Conservation (phyloP, 257 asterid genomes). For the Gentiana straminea region DNA sequence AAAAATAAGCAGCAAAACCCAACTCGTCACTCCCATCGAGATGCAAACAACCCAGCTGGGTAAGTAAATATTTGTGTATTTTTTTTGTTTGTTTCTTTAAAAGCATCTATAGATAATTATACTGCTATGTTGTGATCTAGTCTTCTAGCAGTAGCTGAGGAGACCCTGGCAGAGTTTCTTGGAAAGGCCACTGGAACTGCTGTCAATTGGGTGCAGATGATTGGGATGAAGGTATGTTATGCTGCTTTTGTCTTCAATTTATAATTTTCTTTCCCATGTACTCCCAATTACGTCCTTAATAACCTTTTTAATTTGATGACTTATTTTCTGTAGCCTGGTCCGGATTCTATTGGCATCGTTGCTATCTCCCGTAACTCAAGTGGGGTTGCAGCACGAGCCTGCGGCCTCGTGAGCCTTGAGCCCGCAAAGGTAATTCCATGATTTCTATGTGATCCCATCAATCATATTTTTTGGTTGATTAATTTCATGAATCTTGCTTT, state of each 20-base stretch:
- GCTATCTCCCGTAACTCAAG: slow-evolving; percentile 95
- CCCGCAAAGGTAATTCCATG: slow-evolving; percentile 70
- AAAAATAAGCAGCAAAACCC: slow-evolving; percentile 85
- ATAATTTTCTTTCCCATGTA: no score
- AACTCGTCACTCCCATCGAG: slow-evolving; percentile 80
- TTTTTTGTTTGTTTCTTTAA: background rate
- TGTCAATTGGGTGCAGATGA: slow-evolving; percentile 99
- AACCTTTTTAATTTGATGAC: no score
- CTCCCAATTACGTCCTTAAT: no score
- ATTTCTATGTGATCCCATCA: background rate
- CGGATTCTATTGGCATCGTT: slow-evolving; percentile 99
- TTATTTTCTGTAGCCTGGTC: slow-evolving; percentile 75
- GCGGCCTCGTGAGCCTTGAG: slow-evolving; percentile 97
- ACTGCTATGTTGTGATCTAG: slow-evolving; percentile 19
- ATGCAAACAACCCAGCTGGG: slow-evolving; percentile 99
- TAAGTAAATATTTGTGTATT: slow-evolving; percentile 14
- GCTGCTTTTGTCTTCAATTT: background rate
- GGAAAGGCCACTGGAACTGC: slow-evolving; percentile 99
- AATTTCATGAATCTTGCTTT: slow-evolving; percentile 3
- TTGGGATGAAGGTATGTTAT: slow-evolving; percentile 90
- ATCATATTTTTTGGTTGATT: background rate
- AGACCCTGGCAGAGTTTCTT: slow-evolving; percentile 81
- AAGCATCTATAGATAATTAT: background rate
- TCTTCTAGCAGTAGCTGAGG: slow-evolving; percentile 97
- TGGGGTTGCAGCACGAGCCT: slow-evolving; percentile 99